Conservation (phyloP, 2,329 filamentous ascomycete genomes). For the Furcasterigmium furcatum region DNA sequence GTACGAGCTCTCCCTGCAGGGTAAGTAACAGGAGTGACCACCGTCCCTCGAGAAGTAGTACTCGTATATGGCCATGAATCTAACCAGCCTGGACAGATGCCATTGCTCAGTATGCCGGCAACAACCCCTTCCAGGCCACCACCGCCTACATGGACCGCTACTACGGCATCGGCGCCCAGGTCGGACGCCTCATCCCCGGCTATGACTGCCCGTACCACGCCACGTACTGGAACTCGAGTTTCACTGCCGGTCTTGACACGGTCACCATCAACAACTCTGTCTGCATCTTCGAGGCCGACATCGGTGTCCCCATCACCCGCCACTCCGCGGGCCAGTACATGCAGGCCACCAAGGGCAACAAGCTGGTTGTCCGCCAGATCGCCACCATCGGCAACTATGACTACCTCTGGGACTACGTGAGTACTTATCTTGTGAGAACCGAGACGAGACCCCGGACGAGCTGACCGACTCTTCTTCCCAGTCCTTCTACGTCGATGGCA, state of each 20-base stretch:
- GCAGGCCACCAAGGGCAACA: constrained; percentile 6
- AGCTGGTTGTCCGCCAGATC: constrained; percentile 30
- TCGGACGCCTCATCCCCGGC: constrained; percentile 6
- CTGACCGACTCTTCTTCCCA: too few species aligned
- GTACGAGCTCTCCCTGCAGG: constrained; percentile 22
- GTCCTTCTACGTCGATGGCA: constrained; percentile 28
- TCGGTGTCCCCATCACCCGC: constrained; percentile 2
- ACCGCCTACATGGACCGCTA: constrained; percentile 4
- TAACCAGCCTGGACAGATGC: neutral
- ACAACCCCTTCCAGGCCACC: constrained; percentile 3
- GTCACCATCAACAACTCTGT: neutral
- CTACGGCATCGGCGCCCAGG: constrained; percentile 3
- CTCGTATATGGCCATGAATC: too few species aligned
- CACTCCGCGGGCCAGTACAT: neutral
- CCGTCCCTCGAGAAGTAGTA: too few species aligned
- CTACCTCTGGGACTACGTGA: constrained; percentile 28
- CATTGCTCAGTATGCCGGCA: constrained; percentile 2
- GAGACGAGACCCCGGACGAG: too few species aligned
- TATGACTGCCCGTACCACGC: constrained; percentile 10
- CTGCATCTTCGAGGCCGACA: constrained; percentile 3
- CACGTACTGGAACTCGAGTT: constrained; percentile 9
- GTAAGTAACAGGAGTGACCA: neutral
- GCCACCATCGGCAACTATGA: constrained; percentile 41
- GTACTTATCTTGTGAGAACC: neutral
- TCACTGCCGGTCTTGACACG: neutral